These are phyloP conservation scores for Talaromyces sp. DNA, from an alignment of 2,329 filamentous ascomycete genomes.

Conservation along the genomic window DNA sequence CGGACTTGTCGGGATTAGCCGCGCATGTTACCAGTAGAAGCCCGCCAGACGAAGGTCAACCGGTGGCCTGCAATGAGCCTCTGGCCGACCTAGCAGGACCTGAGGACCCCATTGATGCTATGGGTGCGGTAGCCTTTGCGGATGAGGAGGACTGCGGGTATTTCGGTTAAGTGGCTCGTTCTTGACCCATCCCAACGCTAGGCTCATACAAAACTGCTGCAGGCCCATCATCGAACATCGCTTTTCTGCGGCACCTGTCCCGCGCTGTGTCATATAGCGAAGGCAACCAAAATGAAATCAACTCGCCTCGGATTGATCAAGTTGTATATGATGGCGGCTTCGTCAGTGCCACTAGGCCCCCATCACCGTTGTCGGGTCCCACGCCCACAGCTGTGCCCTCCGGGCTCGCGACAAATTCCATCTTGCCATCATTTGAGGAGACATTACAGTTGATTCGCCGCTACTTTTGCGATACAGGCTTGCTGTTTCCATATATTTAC, in stretches of 20 bases:
- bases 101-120: conserved; percentile 30
- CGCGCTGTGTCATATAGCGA: conserved; percentile 14
- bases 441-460: conserved; percentile 15
- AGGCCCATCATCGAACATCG: conserved; percentile 23
- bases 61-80: background rate
- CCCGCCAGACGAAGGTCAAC: background rate
- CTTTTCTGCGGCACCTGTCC: conserved; percentile 20
- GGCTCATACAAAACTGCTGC: background rate
- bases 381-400: conserved; percentile 4
- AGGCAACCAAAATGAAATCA: conserved; percentile 10
- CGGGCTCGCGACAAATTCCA: conserved; percentile 6
- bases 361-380: conserved; percentile 8
- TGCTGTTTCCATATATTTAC: conserved; percentile 27
- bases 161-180: conserved; percentile 23
- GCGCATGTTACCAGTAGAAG: background rate
- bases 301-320: background rate
- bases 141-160: conserved; percentile 33
- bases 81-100: conserved; percentile 13
- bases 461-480: conserved; percentile 22
- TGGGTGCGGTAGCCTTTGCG: conserved; percentile 30
- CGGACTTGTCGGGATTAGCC: conserved; percentile 11
- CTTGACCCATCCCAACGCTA: background rate
- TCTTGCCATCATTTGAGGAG: conserved; percentile 12
- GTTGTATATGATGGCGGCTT: conserved; percentile 14
- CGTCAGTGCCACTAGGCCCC: conserved; percentile 16